Evolutionary conservation across 148 eudicot species (phyloP), one percentile per base, ranked within the genome.

Genomic region (Hydrangea macrophylla): DNA sequence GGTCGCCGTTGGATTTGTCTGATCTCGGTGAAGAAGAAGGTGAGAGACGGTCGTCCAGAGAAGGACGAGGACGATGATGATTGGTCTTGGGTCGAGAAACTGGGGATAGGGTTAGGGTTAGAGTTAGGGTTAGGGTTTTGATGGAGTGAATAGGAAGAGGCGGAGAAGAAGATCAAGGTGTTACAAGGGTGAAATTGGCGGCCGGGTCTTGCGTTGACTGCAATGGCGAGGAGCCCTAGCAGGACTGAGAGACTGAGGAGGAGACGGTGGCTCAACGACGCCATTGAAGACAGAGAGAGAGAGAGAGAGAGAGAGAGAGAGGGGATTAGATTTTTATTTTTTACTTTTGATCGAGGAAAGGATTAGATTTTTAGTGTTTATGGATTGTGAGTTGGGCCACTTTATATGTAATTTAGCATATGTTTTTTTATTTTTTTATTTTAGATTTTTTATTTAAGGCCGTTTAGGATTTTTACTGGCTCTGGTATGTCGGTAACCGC

Each of bases 161-260:
- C 62, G 78, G 91, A 72, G 51, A 85, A 54, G 69, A 83, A 60
- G 75, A 85, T 67, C 69, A 85, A 69, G 73, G 86, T 88, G 65
- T 77, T 79, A 76, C 85, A 84, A 31, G 75, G 75, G 74, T 70
- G 74, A 60, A 70, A 70, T 37, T 36, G 73, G 35, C 18, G 87
- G 67, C 85, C 79, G 6, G 82, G 86, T 10, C 90, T 56, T 7
- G 88, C 94, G 33, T 65, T 53, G 55, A 60, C 77, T 66, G 79
- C 26, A 75, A 78, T 26, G 28, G 74, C 25, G 57, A 68, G 5
- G 78, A 69, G 18, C 69, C 63, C 58, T 25, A 76, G 69, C 55
- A 78, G 60, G 66, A 72, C 48, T 1, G 76, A 18, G 60, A 78
- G 51, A 20, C 51, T 35, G 66, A 58, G 71, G 76, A 78, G 73